Base-by-base conservation (phyloP, 495 filamentous ascomycete genomes). In the Mytilinidion resinicola region DNA sequence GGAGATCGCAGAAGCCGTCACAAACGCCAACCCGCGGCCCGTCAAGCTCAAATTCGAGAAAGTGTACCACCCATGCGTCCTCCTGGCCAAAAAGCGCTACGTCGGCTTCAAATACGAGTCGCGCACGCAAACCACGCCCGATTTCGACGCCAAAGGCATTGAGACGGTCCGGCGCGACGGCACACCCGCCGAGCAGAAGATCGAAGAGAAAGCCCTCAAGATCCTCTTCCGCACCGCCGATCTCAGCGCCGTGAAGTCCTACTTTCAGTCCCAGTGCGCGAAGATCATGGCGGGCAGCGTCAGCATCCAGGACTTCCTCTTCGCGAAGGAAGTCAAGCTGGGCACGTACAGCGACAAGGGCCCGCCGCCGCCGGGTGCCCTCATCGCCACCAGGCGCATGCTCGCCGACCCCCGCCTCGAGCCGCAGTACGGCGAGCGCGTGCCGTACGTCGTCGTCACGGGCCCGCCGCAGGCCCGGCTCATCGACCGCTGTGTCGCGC, bases 1-100 rank as follows among this genome's bases (percentile, higher is more conserved):
- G 64, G 92, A 96, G 67, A 97, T 98, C 56, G 86, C 91, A n/a
- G 80, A 88, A 67, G 82, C 83, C 42, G 82, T 98, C 56, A 98
- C 95, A 0, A 77, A 89, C 51, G 86, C 87, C 74, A 98, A 97
- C 70, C 93, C 93, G 9, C 82, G 88, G 9, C 93, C 93, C 0
- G 76, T 98, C 53, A 97, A 96, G 72, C 84, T 98, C 57, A 96
- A 96, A 69, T 96, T 98, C 66, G 95, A 98, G 72, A 98, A 98
- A 66, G 93, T 98, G 11, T 98, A 98, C 70, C 85, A 90, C 52
- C 95, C 93, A 0, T 96, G 91, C 66, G 83, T 96, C 0, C 80
- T 98, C 3, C 81, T 98, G 0, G 90, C 95, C 21, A 98, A 97
- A 76, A 98, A 98, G 72, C 88, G 93, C 38, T 98, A 98, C 67